These are phyloP conservation scores for Jaapia argillacea DNA, from an alignment of 768 basidiomycete genomes.

Conservation along the genomic window DNA sequence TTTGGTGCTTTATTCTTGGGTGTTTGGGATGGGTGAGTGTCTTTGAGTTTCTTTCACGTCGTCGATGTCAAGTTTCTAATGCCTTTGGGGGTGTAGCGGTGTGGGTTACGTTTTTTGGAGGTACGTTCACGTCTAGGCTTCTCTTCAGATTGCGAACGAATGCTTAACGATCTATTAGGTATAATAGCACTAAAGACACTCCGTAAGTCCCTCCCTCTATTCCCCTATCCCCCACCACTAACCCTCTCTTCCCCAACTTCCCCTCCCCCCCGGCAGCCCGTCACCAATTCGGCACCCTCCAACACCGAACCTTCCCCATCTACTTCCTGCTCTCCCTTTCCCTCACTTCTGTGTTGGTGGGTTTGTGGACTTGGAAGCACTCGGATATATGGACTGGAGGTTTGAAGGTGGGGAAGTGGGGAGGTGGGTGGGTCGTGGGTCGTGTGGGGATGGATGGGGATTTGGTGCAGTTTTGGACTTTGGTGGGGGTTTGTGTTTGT, in stretches of 20 bases:
- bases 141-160: no score
- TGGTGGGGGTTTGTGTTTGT: slow-evolving; percentile 33
- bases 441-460: no score
- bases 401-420: slow-evolving; percentile 39
- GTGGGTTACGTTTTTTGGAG: slow-evolving; percentile 66
- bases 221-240: background rate
- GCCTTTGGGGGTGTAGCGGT: no score
- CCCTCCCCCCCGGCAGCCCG: slow-evolving; percentile 33
- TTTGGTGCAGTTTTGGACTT: slow-evolving; percentile 54
- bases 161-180: slow-evolving; percentile 22
- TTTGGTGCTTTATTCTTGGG: slow-evolving; percentile 46
- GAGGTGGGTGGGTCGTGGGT: no score
- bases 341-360: slow-evolving; percentile 44
- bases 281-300: slow-evolving; percentile 63
- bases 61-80: no score
- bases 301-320: slow-evolving; percentile 65
- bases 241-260: background rate
- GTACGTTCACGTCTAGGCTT: no score
- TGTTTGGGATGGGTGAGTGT: slow-evolving; percentile 62
- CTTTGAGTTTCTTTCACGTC: background rate
- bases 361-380: slow-evolving; percentile 48
- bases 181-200: slow-evolving; percentile 51
- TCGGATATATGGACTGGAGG: slow-evolving; percentile 35
- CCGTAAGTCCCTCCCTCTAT: slow-evolving; percentile 29
- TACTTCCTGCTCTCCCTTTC: slow-evolving; percentile 58